Evolutionary conservation across 2,329 filamentous ascomycete genomes (phyloP), one percentile per base, ranked within the genome.

Genomic region (Pseudopithomyces chartarum): DNA sequence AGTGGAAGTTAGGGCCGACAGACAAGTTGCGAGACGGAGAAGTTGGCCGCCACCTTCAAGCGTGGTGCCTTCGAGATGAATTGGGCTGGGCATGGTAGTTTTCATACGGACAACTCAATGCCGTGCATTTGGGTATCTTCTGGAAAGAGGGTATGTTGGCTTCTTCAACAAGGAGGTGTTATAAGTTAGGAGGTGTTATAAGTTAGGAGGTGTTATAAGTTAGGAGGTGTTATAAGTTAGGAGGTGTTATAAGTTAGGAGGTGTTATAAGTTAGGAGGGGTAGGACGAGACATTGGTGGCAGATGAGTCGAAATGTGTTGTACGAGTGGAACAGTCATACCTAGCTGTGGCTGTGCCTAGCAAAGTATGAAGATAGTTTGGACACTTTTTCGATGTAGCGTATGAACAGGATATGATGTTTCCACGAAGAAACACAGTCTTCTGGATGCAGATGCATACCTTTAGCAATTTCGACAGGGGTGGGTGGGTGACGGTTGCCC

Each of bases 21-120:
- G 72, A 13, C 81, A 80, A 8, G 86, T 63, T 2, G 84, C 83
- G 50, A 84, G 80, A 20, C 85, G 84, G 42, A 87, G 76, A 2
- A 88, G 77, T 68, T 88, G 85, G 13, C 85, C 85, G 23, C 85
- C 85, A 38, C 85, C 85, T 79, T 88, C 85, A 19, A 87, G 80
- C 2, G 80, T 85, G 17, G 79, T 80, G 46, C 85, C 85, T 65
- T 85, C 80, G 11, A 87, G 65, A 48, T 70, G 66, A 11, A 74
- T 64, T 1, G 59, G 39, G 13, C 46, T 44, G 26, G 58, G 23
- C 26, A 58, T 56, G 22, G 44, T 15, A 11, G 22, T 7, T 47
- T 34, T 20, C 1, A 12, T 34, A n/a, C n/a, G 2, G 22, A 11
- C 1, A 12, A 23, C n/a, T n/a, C n/a, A n/a, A n/a, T n/a, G n/a